A percentile compares a stretch with the other conserved stretches of the same genome.
Conservation (phyloP, 768 basidiomycete species). For the Suillus plorans region DNA sequence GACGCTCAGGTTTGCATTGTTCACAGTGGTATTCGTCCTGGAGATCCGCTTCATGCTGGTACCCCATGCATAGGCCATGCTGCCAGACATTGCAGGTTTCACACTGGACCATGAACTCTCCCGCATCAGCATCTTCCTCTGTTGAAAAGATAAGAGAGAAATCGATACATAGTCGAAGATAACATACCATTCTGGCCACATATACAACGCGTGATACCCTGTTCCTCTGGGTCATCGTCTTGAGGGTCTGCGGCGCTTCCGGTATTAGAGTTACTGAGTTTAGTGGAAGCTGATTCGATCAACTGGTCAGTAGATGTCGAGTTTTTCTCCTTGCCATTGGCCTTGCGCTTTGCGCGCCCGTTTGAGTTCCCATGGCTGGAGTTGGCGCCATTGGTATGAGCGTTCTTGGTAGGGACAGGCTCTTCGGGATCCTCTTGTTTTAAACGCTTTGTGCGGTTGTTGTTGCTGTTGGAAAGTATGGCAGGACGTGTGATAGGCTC, state of each 20-base stretch:
- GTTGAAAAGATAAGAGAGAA: slow-evolving; percentile 31
- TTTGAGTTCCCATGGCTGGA: slow-evolving; percentile 33
- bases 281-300: slow-evolving; percentile 26
- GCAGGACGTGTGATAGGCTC: slow-evolving; percentile 39
- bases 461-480: slow-evolving; percentile 37
- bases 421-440: slow-evolving; percentile 79
- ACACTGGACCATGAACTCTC: slow-evolving; percentile 97
- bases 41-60: slow-evolving; percentile 72
- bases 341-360: slow-evolving; percentile 59
- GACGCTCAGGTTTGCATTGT: slow-evolving; percentile 84
- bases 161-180: slow-evolving; percentile 9
- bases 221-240: slow-evolving; percentile 50
- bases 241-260: slow-evolving; percentile 37
- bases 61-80: slow-evolving; percentile 95
- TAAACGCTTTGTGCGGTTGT: slow-evolving; percentile 52
- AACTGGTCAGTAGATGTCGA: slow-evolving; percentile 26
- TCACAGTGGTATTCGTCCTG: slow-evolving; percentile 93
- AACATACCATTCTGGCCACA: slow-evolving; percentile 78
- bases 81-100: slow-evolving; percentile 98
- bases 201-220: slow-evolving; percentile 75
- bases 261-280: slow-evolving; percentile 27
- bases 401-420: slow-evolving; percentile 45
- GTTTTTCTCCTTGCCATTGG: slow-evolving; percentile 63
- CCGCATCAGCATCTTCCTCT: slow-evolving; percentile 79
- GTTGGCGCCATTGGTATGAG: slow-evolving; percentile 30